Conservation (phyloP, 768 basidiomycete species). For the Auricularia cornea region DNA sequence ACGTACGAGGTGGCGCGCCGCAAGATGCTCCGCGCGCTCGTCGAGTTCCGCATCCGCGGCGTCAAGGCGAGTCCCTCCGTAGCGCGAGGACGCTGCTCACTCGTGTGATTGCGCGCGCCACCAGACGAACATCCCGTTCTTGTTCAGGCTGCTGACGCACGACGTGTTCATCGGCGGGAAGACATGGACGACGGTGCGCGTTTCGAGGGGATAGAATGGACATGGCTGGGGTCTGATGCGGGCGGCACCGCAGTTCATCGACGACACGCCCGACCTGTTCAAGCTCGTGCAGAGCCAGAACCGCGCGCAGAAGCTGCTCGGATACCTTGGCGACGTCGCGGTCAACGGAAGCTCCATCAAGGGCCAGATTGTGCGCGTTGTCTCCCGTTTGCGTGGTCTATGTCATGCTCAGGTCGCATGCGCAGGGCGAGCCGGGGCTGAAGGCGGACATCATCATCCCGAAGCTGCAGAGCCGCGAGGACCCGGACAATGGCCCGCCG, state of each 20-base stretch:
- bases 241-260: slow-evolving; percentile 68
- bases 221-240: neutral
- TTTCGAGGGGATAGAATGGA: neutral
- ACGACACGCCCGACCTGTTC: slow-evolving; percentile 99
- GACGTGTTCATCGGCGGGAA: slow-evolving; percentile 93
- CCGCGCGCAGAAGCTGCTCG: slow-evolving; percentile 93
- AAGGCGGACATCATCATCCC: slow-evolving; percentile 83
- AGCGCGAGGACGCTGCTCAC: too few relatives aligned
- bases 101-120: neutral
- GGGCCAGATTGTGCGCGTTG: slow-evolving; percentile 58
- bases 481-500: slow-evolving; percentile 56
- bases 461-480: slow-evolving; percentile 65
- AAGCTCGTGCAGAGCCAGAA: slow-evolving; percentile 97
- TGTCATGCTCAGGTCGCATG: neutral
- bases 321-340: slow-evolving; percentile 94
- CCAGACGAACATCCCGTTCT: slow-evolving; percentile 98
- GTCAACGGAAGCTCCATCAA: slow-evolving; percentile 99
- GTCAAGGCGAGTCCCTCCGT: slow-evolving; percentile 68
- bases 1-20: slow-evolving; percentile 97
- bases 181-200: slow-evolving; percentile 88
- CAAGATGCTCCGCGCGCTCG: slow-evolving; percentile 99
- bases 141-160: slow-evolving; percentile 95
- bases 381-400: slow-evolving; percentile 1
- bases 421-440: slow-evolving; percentile 85
- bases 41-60: slow-evolving; percentile 98